phyloP scores from a whole-genome alignment of 805 yeast species.

The Candida tibetensis region DNA sequence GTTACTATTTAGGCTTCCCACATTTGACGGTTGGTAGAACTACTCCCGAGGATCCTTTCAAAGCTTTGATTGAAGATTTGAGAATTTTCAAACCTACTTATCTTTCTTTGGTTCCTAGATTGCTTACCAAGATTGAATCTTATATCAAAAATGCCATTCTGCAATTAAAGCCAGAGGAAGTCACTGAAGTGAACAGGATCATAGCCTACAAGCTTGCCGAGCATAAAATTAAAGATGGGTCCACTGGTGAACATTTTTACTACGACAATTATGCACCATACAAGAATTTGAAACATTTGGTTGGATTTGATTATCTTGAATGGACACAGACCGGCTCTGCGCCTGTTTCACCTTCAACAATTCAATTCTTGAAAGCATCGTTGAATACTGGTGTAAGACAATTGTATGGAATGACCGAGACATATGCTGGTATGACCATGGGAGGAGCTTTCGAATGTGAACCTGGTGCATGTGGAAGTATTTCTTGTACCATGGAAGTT shows the following conservation, averaged over 20 bases:
- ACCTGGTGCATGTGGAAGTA: slow-evolving; percentile 27
- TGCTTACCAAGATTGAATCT: slow-evolving; percentile 33
- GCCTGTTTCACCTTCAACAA: slow-evolving; percentile 22
- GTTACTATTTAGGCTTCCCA: slow-evolving; percentile 54
- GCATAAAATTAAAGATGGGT: slow-evolving; percentile 10
- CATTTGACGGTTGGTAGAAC: slow-evolving; percentile 14
- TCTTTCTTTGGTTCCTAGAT: slow-evolving; percentile 37
- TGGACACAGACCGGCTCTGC: slow-evolving; percentile 33
- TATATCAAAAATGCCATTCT: slow-evolving; percentile 11
- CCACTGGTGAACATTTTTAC: slow-evolving; percentile 6
- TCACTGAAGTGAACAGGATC: slow-evolving; percentile 7
- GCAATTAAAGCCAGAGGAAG: slow-evolving; percentile 2
- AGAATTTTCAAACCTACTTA: slow-evolving; percentile 26
- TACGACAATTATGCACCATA: slow-evolving; percentile 17
- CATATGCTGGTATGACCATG: slow-evolving; percentile 21
- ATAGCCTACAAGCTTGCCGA: slow-evolving; percentile 8
- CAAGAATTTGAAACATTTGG: slow-evolving; percentile 6
- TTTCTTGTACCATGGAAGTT: slow-evolving; percentile 18
- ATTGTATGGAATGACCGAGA: slow-evolving; percentile 49
- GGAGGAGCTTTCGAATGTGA: slow-evolving; percentile 17
- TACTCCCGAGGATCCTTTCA: slow-evolving; percentile 17
- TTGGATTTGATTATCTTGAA: slow-evolving; percentile 17
- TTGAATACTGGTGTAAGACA: slow-evolving; percentile 47
- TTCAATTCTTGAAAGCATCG: slow-evolving; percentile 24
- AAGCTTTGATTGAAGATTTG: slow-evolving; percentile 27